phyloP scores from a whole-genome alignment of 495 filamentous ascomycete genomes.

The Entonaema liquescens region DNA sequence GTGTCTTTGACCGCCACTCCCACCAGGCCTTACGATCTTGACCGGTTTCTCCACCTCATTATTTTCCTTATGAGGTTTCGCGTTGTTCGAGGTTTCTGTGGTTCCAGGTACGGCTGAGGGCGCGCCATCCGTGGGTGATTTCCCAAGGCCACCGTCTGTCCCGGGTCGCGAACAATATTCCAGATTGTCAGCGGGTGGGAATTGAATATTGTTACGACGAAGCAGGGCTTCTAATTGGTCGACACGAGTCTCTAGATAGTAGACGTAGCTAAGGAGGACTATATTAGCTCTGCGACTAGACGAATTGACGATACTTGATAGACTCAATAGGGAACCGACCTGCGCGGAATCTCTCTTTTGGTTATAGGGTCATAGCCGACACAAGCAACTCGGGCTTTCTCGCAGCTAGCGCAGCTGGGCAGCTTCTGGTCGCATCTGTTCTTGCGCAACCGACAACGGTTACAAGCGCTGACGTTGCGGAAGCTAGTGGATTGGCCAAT shows the following conservation, averaged over 20 bases:
- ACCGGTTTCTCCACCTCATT: slow-evolving; percentile 71
- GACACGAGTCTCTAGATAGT: slow-evolving; percentile 88
- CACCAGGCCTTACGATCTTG: slow-evolving; percentile 79
- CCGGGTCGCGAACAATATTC: slow-evolving; percentile 70
- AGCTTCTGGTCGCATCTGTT: slow-evolving; percentile 94
- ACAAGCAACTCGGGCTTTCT: slow-evolving; percentile 87
- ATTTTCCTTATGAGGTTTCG: slow-evolving; percentile 54
- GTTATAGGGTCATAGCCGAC: slow-evolving; percentile 97
- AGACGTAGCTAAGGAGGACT: slow-evolving; percentile 75
- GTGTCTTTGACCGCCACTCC: slow-evolving; percentile 79
- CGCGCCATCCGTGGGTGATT: slow-evolving; percentile 53
- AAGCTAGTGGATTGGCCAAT: slow-evolving; percentile 68
- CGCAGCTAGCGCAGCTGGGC: slow-evolving; percentile 87
- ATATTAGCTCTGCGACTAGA: slow-evolving; percentile 33
- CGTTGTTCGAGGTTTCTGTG: slow-evolving; percentile 38
- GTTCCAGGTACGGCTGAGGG: slow-evolving; percentile 35
- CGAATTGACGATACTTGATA: not conserved
- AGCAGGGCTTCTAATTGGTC: slow-evolving; percentile 84
- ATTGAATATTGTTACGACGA: slow-evolving; percentile 71
- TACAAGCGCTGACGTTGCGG: slow-evolving; percentile 94
- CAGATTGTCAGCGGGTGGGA: slow-evolving; percentile 78
- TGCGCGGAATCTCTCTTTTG: slow-evolving; percentile 90
- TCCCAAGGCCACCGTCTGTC: slow-evolving; percentile 53
- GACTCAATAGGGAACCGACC: slow-evolving; percentile 53
- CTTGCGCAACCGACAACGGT: slow-evolving; percentile 90